Evolutionary conservation across 1,284 basidiomycete genomes (phyloP).

Genomic region (Puccinia coronata): DNA sequence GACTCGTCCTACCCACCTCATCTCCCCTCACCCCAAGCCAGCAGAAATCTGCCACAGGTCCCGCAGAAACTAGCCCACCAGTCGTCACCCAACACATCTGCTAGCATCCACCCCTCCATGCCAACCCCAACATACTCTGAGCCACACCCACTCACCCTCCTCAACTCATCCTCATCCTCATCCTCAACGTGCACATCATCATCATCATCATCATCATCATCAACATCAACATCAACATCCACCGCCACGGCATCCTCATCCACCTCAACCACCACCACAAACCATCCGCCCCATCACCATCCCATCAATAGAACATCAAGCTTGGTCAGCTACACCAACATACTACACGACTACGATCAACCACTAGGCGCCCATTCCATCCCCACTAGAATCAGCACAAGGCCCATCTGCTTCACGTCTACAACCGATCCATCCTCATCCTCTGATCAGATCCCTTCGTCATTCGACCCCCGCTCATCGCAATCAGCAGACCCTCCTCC

Average conservation of each 20-base stretch:
- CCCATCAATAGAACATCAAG: not conserved
- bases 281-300: not conserved
- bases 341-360: constrained; percentile 18
- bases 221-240: too few relatives aligned
- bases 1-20: not conserved
- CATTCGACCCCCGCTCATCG: not conserved
- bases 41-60: not conserved
- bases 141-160: not conserved
- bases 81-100: not conserved
- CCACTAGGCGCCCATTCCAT: constrained; percentile 29
- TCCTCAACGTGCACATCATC: too few relatives aligned
- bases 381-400: constrained; percentile 24
- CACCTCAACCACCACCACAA: constrained; percentile 4
- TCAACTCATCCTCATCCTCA: too few relatives aligned
- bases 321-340: constrained; percentile 5
- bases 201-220: not conserved
- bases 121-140: not conserved
- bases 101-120: not conserved
- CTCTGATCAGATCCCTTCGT: not conserved
- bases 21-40: not conserved
- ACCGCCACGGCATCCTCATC: not conserved
- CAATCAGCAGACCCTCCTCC: not conserved
- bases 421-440: not conserved
- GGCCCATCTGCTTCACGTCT: constrained; percentile 29
- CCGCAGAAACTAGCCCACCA: not conserved